Evolutionary conservation across 805 yeast species (phyloP).

Genomic region (Yarrowia sp.): DNA sequence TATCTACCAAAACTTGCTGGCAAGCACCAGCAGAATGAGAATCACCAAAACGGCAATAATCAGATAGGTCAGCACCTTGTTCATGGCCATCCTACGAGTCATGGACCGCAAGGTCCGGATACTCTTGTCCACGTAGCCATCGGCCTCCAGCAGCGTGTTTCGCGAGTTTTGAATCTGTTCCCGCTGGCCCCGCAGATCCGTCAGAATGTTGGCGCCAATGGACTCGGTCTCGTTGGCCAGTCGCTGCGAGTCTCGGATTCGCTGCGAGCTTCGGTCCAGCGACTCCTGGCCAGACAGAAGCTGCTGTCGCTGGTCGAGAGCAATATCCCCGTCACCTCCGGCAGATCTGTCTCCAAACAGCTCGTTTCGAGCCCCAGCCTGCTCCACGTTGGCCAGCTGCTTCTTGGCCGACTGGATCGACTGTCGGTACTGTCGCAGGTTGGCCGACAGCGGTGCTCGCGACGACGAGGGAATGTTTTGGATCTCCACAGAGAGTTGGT

Average conservation of each 20-base stretch:
- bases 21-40: constrained; percentile 75
- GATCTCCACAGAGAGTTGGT: constrained; percentile 84
- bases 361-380: constrained; percentile 66
- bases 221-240: constrained; percentile 89
- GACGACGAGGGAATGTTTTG: constrained; percentile 74
- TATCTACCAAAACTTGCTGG: constrained; percentile 67
- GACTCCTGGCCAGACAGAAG: constrained; percentile 73
- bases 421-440: constrained; percentile 64
- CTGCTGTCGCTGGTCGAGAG: constrained; percentile 74
- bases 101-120: constrained; percentile 80
- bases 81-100: constrained; percentile 91
- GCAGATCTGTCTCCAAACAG: constrained; percentile 59
- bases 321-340: constrained; percentile 38
- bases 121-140: constrained; percentile 85
- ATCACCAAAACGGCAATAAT: constrained; percentile 83
- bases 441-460: constrained; percentile 68
- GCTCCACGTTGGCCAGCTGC: constrained; percentile 50
- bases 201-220: constrained; percentile 85
- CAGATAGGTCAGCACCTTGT: constrained; percentile 83
- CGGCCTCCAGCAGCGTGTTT: constrained; percentile 84
- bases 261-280: constrained; percentile 75
- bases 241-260: constrained; percentile 82
- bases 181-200: constrained; percentile 85
- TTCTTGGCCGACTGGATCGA: constrained; percentile 57
- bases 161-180: constrained; percentile 87